phyloP scores from a whole-genome alignment of 2,329 filamentous ascomycete species.

The Claviceps sp. region DNA sequence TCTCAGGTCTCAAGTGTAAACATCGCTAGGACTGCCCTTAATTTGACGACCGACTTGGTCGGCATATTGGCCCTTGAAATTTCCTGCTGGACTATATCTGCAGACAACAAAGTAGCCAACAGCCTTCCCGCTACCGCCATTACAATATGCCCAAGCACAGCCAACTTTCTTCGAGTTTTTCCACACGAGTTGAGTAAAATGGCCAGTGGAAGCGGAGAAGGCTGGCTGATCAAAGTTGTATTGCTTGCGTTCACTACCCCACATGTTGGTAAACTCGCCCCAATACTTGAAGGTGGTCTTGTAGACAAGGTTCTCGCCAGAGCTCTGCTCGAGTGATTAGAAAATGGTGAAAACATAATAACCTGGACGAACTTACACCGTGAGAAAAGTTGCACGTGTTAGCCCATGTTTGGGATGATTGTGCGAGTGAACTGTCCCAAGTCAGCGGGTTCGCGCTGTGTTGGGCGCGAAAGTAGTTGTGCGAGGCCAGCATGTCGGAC shows the following conservation, averaged over 20 bases:
- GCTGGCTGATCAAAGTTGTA: slow-evolving; percentile 1
- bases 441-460: neutral
- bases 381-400: slow-evolving; percentile 1
- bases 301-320: slow-evolving; percentile 3
- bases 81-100: slow-evolving; percentile 1
- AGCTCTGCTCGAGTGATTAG: neutral
- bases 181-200: slow-evolving; percentile 3
- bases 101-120: neutral
- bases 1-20: neutral
- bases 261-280: slow-evolving; percentile 1
- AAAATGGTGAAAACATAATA: neutral
- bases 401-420: neutral
- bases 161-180: neutral
- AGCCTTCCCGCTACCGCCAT: neutral
- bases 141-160: neutral
- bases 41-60: neutral
- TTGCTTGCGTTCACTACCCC: neutral
- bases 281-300: neutral
- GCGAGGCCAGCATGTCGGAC: slow-evolving; percentile 1
- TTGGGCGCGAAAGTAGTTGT: slow-evolving; percentile 1
- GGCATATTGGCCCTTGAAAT: neutral
- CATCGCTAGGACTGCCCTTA: neutral
- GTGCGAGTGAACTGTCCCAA: neutral
- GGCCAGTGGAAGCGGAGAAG: neutral
- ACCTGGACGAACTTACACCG: neutral